Evolutionary conservation across 1,284 basidiomycete species (phyloP).

Genomic region (Melampsora americana): DNA sequence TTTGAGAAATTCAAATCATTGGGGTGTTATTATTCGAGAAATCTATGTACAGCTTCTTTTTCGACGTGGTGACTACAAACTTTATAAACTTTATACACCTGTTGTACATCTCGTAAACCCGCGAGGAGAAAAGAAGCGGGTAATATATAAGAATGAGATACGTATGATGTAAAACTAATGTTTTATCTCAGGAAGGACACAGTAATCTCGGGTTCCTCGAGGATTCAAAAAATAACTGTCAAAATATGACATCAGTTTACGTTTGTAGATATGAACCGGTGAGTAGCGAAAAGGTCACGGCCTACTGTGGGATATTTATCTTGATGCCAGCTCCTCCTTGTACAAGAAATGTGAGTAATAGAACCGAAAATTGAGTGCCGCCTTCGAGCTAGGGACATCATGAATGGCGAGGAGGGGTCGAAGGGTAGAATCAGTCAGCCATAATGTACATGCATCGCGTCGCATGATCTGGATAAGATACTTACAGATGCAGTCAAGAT

Average conservation of each 20-base stretch:
- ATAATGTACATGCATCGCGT: not conserved
- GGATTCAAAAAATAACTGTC: constrained; percentile 38
- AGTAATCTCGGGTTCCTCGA: constrained; percentile 27
- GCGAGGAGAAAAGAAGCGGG: no score
- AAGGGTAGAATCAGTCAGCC: not conserved
- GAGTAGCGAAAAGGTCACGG: no score
- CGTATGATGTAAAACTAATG: no score
- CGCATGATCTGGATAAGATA: not conserved
- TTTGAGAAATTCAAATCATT: no score
- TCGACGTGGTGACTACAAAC: no score
- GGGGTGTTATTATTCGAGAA: no score
- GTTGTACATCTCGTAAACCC: no score
- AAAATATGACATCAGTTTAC: not conserved
- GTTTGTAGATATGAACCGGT: no score
- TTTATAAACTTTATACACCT: no score
- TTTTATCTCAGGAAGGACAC: constrained; percentile 7
- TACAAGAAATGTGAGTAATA: constrained; percentile 25
- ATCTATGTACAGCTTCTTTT: no score
- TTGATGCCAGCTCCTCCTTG: constrained; percentile 35
- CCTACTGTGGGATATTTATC: constrained; percentile 26
- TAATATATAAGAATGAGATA: no score
- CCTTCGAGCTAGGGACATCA: constrained; percentile 21
- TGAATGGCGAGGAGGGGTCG: not conserved
- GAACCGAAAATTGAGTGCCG: constrained; percentile 21
- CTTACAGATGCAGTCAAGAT: constrained; percentile 32